Conservation (phyloP, 2,329 filamentous ascomycete genomes). For the Venturiaceae sp. region DNA sequence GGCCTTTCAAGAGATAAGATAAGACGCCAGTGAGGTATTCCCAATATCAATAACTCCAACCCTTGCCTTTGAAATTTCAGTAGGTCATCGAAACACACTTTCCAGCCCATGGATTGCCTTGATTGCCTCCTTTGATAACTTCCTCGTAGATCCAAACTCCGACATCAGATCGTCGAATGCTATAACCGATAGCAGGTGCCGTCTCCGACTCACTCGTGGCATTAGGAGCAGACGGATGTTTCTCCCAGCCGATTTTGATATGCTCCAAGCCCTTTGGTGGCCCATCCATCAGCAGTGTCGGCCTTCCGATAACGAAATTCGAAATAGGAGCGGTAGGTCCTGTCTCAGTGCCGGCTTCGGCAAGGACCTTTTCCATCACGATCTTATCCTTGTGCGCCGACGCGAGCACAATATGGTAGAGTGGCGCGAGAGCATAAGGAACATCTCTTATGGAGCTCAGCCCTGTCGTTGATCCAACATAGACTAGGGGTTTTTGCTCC, state of each 20-base stretch:
- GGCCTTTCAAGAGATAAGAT: no score
- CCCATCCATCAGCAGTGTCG: slow-evolving; percentile 26
- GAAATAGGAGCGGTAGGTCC: slow-evolving; percentile 14
- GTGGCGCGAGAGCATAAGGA: slow-evolving; percentile 18
- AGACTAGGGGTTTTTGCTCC: slow-evolving; percentile 16
- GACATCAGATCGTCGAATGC: slow-evolving; percentile 27
- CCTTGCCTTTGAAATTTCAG: no score
- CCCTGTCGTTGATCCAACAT: slow-evolving; percentile 29
- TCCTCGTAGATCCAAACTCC: slow-evolving; percentile 29
- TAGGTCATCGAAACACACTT: slow-evolving; percentile 25
- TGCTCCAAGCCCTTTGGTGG: slow-evolving; percentile 16
- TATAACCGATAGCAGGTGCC: slow-evolving; percentile 27
- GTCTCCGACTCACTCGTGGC: slow-evolving; percentile 13
- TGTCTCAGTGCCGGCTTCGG: slow-evolving; percentile 14
- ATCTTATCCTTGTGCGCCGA: slow-evolving; percentile 31
- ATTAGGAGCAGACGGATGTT: slow-evolving; percentile 8
- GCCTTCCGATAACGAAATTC: slow-evolving; percentile 24
- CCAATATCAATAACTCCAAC: no score
- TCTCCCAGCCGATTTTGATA: slow-evolving; percentile 25
- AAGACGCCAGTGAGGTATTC: no score
- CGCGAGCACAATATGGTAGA: slow-evolving; percentile 26
- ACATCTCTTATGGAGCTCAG: slow-evolving; percentile 25
- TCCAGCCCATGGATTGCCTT: slow-evolving; percentile 18
- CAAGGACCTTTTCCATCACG: slow-evolving; percentile 22
- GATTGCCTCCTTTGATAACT: slow-evolving; percentile 14